Evolutionary conservation across 2,329 filamentous ascomycete genomes (phyloP).

Genomic region (Chaetomiaceae sp.): DNA sequence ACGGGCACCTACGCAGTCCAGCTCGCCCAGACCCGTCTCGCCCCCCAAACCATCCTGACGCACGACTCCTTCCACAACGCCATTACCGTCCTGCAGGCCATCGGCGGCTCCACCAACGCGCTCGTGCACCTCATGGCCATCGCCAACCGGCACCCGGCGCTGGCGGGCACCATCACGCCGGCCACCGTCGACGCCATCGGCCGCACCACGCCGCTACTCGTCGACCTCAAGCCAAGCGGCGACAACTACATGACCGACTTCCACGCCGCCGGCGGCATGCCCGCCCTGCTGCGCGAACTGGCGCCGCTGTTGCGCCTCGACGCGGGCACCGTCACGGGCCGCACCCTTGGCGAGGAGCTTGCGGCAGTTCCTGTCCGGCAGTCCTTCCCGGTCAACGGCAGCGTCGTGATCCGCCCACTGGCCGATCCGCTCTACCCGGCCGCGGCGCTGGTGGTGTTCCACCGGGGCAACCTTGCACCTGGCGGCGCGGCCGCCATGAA

Average conservation of each 20-base stretch:
- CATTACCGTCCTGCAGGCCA: constrained; percentile 77
- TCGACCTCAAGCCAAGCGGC: constrained; percentile 80
- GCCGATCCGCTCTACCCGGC: constrained; percentile 59
- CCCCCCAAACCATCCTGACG: constrained; percentile 64
- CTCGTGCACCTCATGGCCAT: constrained; percentile 85
- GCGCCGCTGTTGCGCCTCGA: constrained; percentile 69
- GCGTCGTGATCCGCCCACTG: constrained; percentile 57
- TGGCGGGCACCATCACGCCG: constrained; percentile 59
- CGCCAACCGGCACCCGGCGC: constrained; percentile 62
- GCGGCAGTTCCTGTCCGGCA: constrained; percentile 54
- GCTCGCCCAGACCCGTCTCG: constrained; percentile 51
- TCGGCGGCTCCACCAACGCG: constrained; percentile 80
- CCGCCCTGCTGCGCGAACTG: constrained; percentile 71
- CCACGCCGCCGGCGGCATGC: constrained; percentile 81
- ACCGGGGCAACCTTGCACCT: constrained; percentile 72
- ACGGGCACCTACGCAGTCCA: constrained; percentile 64
- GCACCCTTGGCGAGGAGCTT: constrained; percentile 74
- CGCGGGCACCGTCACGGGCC: constrained; percentile 77
- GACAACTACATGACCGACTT: constrained; percentile 87
- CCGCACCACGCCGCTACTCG: constrained; percentile 70
- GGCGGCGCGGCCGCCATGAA: constrained; percentile 74
- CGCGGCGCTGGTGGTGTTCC: constrained; percentile 74
- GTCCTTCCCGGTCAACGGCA: constrained; percentile 25
- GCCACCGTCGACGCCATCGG: constrained; percentile 75
- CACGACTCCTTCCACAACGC: constrained; percentile 77